Evolutionary conservation across 2,329 filamentous ascomycete species (phyloP).

Genomic region (Colletotrichum brevisporum): DNA sequence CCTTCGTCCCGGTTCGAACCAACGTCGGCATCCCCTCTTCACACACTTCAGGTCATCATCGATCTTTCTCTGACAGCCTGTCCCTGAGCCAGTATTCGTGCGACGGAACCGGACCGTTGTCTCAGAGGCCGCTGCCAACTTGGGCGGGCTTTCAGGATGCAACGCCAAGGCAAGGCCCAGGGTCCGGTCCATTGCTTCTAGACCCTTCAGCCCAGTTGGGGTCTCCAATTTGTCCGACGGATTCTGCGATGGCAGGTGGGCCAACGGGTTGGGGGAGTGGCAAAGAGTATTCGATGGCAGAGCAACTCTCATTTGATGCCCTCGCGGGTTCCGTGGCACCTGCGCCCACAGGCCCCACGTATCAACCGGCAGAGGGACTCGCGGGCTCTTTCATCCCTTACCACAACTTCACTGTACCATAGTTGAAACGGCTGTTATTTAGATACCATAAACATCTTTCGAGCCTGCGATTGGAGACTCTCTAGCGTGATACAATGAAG

Average conservation of each 20-base stretch:
- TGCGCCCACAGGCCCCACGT: conserved; percentile 3
- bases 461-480: background rate
- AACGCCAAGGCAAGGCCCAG: conserved; percentile 14
- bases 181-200: background rate
- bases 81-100: conserved; percentile 27
- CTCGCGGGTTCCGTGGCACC: conserved; percentile 13
- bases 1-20: conserved; percentile 7
- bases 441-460: background rate
- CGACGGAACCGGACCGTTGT: background rate
- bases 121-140: conserved; percentile 15
- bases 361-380: conserved; percentile 14
- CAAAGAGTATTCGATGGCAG: conserved; percentile 21
- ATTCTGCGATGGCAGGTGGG: background rate
- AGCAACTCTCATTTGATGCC: conserved; percentile 18
- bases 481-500: too few relatives aligned
- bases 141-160: conserved; percentile 29
- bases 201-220: conserved; percentile 8
- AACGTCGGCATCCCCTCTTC: background rate
- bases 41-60: conserved; percentile 11
- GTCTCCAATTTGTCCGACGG: conserved; percentile 11
- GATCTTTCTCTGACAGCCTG: conserved; percentile 31
- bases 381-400: conserved; percentile 22
- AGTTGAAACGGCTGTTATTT: conserved; percentile 9
- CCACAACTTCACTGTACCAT: conserved; percentile 35
- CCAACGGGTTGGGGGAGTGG: conserved; percentile 6